phyloP scores from a whole-genome alignment of 768 basidiomycete species.

The Tylopilus vinaceipallidus region DNA sequence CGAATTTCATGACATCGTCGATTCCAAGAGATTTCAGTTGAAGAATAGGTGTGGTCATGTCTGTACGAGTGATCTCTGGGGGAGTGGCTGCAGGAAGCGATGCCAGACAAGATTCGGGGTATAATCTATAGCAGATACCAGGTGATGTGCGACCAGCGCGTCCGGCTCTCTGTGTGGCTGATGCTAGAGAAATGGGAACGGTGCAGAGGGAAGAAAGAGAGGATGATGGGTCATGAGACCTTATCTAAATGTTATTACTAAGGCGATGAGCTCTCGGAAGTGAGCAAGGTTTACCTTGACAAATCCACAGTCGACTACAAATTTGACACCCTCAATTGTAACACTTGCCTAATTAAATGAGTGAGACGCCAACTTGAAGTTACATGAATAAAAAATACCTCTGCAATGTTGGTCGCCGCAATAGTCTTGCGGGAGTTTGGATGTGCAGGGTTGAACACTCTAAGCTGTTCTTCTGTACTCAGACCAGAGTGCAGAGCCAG shows the following conservation, averaged over 20 bases:
- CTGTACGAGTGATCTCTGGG: constrained; percentile 88
- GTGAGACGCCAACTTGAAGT: not conserved
- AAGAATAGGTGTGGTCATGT: constrained; percentile 87
- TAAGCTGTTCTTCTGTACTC: constrained; percentile 82
- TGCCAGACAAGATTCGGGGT: constrained; percentile 61
- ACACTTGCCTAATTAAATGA: constrained; percentile 75
- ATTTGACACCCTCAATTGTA: constrained; percentile 94
- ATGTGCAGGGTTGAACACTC: constrained; percentile 78
- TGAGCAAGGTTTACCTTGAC: constrained; percentile 65
- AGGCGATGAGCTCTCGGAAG: no score
- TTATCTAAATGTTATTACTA: constrained; percentile 69
- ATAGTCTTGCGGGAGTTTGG: constrained; percentile 84
- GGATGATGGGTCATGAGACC: constrained; percentile 85
- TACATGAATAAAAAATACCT: no score
- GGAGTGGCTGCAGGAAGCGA: constrained; percentile 67
- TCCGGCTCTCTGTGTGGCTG: constrained; percentile 90
- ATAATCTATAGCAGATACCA: constrained; percentile 91
- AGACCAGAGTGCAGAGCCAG: constrained; percentile 89
- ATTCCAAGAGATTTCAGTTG: constrained; percentile 95
- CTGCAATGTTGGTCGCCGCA: constrained; percentile 94
- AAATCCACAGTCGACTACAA: constrained; percentile 91
- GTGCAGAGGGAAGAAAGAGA: constrained; percentile 81
- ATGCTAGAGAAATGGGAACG: constrained; percentile 82
- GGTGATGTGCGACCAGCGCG: constrained; percentile 92
- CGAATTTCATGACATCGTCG: constrained; percentile 93